Percentiles rank a stretch among this genome's conserved stretches.
Conservation (phyloP, 805 yeast genomes). For the Ogataea ganodermae region DNA sequence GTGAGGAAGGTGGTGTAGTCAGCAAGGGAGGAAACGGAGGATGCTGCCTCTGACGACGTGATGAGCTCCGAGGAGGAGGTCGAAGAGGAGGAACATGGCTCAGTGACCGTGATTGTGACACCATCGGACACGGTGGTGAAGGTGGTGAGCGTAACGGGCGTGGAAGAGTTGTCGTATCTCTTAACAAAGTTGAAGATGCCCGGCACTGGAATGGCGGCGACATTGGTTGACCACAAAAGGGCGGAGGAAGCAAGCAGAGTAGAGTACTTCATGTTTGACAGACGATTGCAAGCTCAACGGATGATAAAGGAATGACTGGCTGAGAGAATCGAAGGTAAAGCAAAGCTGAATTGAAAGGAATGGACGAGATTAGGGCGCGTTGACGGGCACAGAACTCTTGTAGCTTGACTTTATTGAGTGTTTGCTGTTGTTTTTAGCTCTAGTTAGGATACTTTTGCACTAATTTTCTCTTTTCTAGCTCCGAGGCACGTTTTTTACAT, state of each 20-base stretch:
- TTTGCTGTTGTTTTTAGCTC: slow-evolving; percentile 2
- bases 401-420: not conserved
- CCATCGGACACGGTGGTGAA: slow-evolving; percentile 23
- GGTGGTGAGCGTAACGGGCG: slow-evolving; percentile 21
- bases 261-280: slow-evolving; percentile 20
- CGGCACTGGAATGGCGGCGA: slow-evolving; percentile 24
- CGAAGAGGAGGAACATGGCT: slow-evolving; percentile 9
- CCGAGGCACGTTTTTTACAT: not conserved
- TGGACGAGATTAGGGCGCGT: slow-evolving; percentile 22
- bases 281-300: slow-evolving; percentile 23
- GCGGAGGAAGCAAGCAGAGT: slow-evolving; percentile 14
- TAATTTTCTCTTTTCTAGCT: not conserved
- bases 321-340: slow-evolving; percentile 17
- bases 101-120: slow-evolving; percentile 23
- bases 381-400: slow-evolving; percentile 6
- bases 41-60: slow-evolving; percentile 5
- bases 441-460: not conserved
- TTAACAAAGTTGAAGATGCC: slow-evolving; percentile 25
- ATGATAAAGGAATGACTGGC: slow-evolving; percentile 32
- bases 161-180: slow-evolving; percentile 30
- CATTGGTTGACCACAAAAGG: slow-evolving; percentile 17
- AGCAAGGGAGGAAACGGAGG: slow-evolving; percentile 9
- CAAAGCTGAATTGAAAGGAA: slow-evolving; percentile 16
- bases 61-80: slow-evolving; percentile 4
- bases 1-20: slow-evolving; percentile 23